phyloP scores from a whole-genome alignment of 257 asterid genomes.

The Solanum corneliomulleri region DNA sequence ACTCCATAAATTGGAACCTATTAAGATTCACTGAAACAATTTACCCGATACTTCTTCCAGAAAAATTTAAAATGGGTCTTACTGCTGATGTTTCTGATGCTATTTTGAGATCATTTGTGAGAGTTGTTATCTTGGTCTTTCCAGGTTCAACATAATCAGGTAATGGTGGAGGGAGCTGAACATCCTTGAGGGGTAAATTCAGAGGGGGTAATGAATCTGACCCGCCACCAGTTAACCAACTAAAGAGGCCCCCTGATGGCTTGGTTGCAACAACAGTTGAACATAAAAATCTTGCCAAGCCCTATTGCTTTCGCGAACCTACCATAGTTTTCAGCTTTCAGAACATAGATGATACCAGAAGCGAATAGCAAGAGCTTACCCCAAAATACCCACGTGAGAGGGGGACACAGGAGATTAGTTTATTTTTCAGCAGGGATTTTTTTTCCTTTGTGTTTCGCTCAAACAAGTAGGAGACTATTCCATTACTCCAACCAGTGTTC shows the following conservation, averaged over 20 bases:
- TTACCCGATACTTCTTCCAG: neutral
- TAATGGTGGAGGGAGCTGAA: constrained; percentile 52
- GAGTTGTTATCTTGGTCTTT: constrained; percentile 62
- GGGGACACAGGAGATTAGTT: neutral
- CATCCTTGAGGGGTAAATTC: constrained; percentile 61
- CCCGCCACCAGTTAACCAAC: constrained; percentile 53
- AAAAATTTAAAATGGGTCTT: constrained; percentile 7
- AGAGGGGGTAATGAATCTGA: constrained; percentile 63
- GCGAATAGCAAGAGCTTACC: neutral
- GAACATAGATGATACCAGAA: neutral
- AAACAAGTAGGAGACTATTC: neutral
- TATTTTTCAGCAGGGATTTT: neutral
- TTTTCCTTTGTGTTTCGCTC: neutral
- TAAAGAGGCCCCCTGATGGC: constrained; percentile 42
- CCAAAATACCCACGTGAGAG: neutral
- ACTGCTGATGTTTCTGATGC: constrained; percentile 79
- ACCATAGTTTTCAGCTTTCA: constrained; percentile 1
- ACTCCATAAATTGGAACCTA: neutral
- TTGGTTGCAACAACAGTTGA: constrained; percentile 45
- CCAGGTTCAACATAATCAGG: constrained; percentile 75
- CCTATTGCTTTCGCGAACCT: constrained; percentile 36
- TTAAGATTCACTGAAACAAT: neutral
- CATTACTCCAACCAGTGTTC: neutral
- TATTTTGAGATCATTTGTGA: constrained; percentile 59
- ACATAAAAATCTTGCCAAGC: constrained; percentile 50